phyloP scores from a whole-genome alignment of 768 basidiomycete genomes.

The Podaxis pistillaris region DNA sequence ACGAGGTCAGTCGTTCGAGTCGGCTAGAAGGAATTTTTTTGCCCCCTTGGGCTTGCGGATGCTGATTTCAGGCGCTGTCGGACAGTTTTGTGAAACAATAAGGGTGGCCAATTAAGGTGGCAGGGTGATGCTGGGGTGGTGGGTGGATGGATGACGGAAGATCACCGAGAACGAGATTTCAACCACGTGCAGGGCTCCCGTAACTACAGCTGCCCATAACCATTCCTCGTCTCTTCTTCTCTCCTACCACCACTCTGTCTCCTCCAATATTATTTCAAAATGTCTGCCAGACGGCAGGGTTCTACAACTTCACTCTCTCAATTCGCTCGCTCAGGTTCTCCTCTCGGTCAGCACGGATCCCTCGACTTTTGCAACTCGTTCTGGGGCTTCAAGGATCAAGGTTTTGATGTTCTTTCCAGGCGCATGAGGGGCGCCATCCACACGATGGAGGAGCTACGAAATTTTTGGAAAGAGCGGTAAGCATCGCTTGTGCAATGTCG shows the following conservation, averaged over 20 bases:
- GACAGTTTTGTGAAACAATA: neutral
- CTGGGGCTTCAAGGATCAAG: constrained; percentile 86
- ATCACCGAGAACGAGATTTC: neutral
- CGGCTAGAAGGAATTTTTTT: constrained; percentile 32
- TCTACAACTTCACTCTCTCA: constrained; percentile 80
- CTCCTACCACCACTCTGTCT: constrained; percentile 11
- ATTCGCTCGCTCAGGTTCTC: constrained; percentile 60
- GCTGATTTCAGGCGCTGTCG: neutral
- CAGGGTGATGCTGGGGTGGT: neutral
- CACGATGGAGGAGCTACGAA: constrained; percentile 85
- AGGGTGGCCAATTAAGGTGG: neutral
- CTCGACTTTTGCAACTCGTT: constrained; percentile 96
- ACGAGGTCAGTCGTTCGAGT: constrained; percentile 36
- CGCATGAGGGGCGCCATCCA: constrained; percentile 82
- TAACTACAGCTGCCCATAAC: neutral
- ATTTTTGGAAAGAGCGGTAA: constrained; percentile 94
- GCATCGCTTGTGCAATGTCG: constrained; percentile 22
- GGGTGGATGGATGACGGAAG: neutral
- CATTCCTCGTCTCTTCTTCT: constrained; percentile 4
- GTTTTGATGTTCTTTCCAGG: constrained; percentile 88
- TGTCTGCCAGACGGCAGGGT: constrained; percentile 76
- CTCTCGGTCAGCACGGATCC: constrained; percentile 45
- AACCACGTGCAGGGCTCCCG: constrained; percentile 10
- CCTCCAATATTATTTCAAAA: constrained; percentile 23
- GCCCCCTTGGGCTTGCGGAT: neutral